Conservation (phyloP, 2,329 filamentous ascomycete genomes). For the Colletotrichum australisinense region DNA sequence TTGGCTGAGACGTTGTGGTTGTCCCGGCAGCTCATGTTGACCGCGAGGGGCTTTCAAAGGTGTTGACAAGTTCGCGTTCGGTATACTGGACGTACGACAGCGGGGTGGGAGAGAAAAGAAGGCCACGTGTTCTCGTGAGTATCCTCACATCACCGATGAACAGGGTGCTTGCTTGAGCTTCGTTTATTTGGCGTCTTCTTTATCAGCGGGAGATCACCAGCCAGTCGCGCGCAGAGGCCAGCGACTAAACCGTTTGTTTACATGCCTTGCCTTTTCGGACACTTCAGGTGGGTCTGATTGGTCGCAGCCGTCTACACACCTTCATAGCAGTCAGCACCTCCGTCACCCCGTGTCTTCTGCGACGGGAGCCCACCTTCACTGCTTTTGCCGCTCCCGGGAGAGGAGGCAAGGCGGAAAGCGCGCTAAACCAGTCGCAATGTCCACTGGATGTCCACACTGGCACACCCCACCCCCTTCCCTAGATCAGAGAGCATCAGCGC, state of each 20-base stretch:
- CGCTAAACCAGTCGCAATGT: constrained; percentile 24
- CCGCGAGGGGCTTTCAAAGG: neutral
- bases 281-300: constrained; percentile 2
- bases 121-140: neutral
- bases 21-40: constrained; percentile 16
- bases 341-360: too few relatives aligned
- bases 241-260: constrained; percentile 33
- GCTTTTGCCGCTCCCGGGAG: constrained; percentile 9
- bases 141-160: constrained; percentile 12
- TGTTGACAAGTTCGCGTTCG: neutral
- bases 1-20: neutral
- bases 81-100: neutral
- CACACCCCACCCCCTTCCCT: neutral
- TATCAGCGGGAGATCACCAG: constrained; percentile 15
- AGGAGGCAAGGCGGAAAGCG: neutral
- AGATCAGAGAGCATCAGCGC: neutral
- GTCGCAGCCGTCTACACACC: constrained; percentile 4
- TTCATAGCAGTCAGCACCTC: too few relatives aligned
- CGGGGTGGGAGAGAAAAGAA: neutral
- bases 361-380: neutral
- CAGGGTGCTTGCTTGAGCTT: neutral
- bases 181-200: neutral
- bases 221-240: constrained; percentile 17
- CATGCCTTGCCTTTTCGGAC: constrained; percentile 28
- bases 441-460: neutral